Base-by-base conservation (phyloP, 306 rosid species). In the Malus asiatica region DNA sequence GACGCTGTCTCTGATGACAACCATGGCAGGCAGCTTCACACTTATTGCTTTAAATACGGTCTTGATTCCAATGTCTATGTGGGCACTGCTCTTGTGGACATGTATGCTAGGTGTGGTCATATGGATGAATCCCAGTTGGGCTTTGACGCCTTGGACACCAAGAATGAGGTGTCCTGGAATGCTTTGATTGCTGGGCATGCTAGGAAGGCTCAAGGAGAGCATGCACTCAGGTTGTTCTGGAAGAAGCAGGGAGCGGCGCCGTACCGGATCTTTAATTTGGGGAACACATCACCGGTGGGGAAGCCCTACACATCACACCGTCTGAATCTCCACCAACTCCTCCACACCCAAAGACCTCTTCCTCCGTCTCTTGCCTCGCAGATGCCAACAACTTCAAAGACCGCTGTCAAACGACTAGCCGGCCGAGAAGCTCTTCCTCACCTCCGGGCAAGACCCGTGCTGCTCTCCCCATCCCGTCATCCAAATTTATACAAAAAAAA, bases 121-220 rank as follows among this genome's bases (percentile, higher is more conserved):
- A 23, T 78, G 74, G 77, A 70, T 18, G 86, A 78, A 33, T 78
- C 86, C 44, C 74, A 70, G 55, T 74, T 51, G 60, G 59, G 78
- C 65, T 74, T 83, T 46, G 74, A 83, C 2, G 66, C 58, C 40
- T 33, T 74, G 74, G 71, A 20, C 64, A 75, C 77, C 74, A 78
- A 78, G 66, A 83, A 83, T 52, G 86, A 74, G 77, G 86, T 75
- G 70, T 83, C 80, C 30, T 83, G 80, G 83, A 83, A 78, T 75
- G 86, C 83, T 55, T 71, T 83, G 80, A 83, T 78, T n/a, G 82
- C 80, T 5, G 77, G 77, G 59, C 66, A 83, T 58, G 66, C 80
- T 15, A 55, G 78, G 68, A 83, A 72, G 73, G 83, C 77, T 59
- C 78, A 79, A 75, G 77, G 72, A 42, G 81, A 71, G 59, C 51